These are phyloP conservation scores for Cordyceps pruinosa DNA, from an alignment of 2,329 filamentous ascomycete genomes.

Conservation along the genomic window DNA sequence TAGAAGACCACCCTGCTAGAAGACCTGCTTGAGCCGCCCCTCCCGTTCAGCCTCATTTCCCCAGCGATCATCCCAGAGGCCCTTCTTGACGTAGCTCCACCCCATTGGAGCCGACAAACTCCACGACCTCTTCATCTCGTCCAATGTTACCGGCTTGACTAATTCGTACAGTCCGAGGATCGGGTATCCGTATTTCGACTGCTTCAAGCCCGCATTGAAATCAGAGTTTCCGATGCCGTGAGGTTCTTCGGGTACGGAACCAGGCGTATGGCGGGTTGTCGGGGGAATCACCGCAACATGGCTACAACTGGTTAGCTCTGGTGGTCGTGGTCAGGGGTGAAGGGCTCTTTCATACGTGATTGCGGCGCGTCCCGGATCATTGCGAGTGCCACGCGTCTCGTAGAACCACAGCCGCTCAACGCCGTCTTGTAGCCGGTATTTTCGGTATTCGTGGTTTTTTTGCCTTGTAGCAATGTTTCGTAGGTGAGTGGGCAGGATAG, in stretches of 20 bases:
- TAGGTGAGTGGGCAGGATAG: conserved; percentile 19
- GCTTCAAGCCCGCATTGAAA: conserved; percentile 23
- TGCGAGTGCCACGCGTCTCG: conserved; percentile 14
- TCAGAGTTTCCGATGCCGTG: conserved; percentile 23
- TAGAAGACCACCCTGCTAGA: too few species aligned
- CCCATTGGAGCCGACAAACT: conserved; percentile 23
- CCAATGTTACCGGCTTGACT: conserved; percentile 16
- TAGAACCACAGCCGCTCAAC: conserved; percentile 23
- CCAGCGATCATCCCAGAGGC: not conserved
- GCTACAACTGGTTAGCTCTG: not conserved
- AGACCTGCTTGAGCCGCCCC: not conserved
- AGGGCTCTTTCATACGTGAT: not conserved
- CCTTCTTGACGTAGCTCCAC: conserved; percentile 16
- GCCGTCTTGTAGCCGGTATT: conserved; percentile 19
- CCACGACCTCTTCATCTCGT: conserved; percentile 21
- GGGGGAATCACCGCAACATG: conserved; percentile 8
- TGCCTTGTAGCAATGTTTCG: conserved; percentile 17
- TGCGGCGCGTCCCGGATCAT: not conserved
- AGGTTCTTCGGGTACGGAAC: conserved; percentile 15
- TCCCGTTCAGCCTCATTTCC: not conserved
- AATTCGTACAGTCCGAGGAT: conserved; percentile 22
- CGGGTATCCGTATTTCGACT: conserved; percentile 23
- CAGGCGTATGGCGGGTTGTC: conserved; percentile 13
- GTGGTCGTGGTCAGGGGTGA: not conserved
- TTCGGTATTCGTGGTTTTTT: conserved; percentile 24